Evolutionary conservation across 176 grass and related monocot genomes (phyloP).

Genomic region (Sorghum bicolor): Sorghum_bicolor_NCBIv3 NC_012872.2:65717001-65717500

Average conservation of each 20-base stretch:
- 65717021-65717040: constrained; percentile 66
- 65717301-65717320: neutral
- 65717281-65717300: neutral
- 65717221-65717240: constrained; percentile 30
- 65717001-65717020: constrained; percentile 83
- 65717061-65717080: constrained; percentile 60
- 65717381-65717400: neutral
- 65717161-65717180: constrained; percentile 9
- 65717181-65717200: constrained; percentile 23
- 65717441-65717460: neutral
- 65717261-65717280: constrained; percentile 27
- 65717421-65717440: constrained; percentile 19
- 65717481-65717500: neutral
- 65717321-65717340: constrained; percentile 1
- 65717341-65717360: constrained; percentile 34
- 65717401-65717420: neutral
- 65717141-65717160: constrained; percentile 13
- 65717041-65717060: constrained; percentile 82
- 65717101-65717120: constrained; percentile 55
- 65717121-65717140: constrained; percentile 27
- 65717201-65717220: constrained; percentile 1
- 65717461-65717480: neutral
- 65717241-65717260: neutral
- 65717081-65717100: constrained; percentile 59
- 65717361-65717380: neutral